These are phyloP conservation scores for Trypanosoma cruzi DNA, from an alignment of 208 protist genomes.

Conservation along the genomic window DNA sequence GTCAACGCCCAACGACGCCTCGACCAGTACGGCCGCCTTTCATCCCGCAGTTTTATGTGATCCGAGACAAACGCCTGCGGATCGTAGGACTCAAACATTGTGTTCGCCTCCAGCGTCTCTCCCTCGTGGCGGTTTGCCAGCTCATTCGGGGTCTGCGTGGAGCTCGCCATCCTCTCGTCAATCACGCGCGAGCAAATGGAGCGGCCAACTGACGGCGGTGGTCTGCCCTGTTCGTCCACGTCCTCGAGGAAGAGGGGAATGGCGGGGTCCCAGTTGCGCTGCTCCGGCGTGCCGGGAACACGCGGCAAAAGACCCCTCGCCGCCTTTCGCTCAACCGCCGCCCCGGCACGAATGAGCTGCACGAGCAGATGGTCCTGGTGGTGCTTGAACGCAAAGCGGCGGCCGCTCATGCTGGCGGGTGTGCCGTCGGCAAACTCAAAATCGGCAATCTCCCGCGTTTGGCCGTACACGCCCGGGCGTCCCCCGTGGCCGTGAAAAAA, in stretches of 20 bases:
- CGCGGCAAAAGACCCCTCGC: constrained; percentile 64
- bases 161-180: constrained; percentile 44
- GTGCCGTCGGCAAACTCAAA: constrained; percentile 89
- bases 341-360: constrained; percentile 84
- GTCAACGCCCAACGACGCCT: constrained; percentile 80
- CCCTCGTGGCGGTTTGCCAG: constrained; percentile 67
- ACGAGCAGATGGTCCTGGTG: constrained; percentile 88
- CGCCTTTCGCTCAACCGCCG: constrained; percentile 74
- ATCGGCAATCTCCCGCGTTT: constrained; percentile 79
- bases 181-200: constrained; percentile 40
- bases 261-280: constrained; percentile 88
- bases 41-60: constrained; percentile 29
- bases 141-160: constrained; percentile 43
- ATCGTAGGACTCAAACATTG: constrained; percentile 87
- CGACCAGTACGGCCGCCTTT: constrained; percentile 75
- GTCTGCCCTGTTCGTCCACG: constrained; percentile 72
- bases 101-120: constrained; percentile 74
- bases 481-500: constrained; percentile 81
- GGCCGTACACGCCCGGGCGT: constrained; percentile 68
- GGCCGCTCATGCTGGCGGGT: constrained; percentile 55
- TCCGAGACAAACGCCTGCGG: constrained; percentile 76
- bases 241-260: constrained; percentile 91
- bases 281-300: constrained; percentile 76
- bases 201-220: constrained; percentile 27
- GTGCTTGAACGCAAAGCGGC: constrained; percentile 83